Conservation (phyloP, 306 rosid species). For the Oxytropis ochrocephala region DNA sequence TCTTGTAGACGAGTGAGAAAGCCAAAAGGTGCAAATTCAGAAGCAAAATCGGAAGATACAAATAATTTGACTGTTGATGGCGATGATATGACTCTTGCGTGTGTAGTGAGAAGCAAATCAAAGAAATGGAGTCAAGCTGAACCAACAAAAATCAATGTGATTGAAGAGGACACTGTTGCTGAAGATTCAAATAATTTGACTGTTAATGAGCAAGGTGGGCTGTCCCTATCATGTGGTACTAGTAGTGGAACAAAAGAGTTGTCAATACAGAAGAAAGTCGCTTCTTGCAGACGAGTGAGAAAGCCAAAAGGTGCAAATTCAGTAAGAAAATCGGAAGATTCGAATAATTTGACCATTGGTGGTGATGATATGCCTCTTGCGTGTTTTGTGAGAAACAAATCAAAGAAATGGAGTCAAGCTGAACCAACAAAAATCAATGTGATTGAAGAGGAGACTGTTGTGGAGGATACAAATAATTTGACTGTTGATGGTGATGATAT, state of each 20-base stretch:
- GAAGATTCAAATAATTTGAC: not conserved
- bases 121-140: conserved; percentile 25
- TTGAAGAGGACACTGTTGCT: not conserved
- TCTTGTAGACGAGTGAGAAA: conserved; percentile 10
- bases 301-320: conserved; percentile 9
- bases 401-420: conserved; percentile 25
- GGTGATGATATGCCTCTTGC: conserved; percentile 25
- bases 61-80: not conserved
- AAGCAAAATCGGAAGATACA: not conserved
- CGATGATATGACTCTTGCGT: conserved; percentile 26
- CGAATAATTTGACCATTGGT: not conserved
- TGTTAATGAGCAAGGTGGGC: not conserved
- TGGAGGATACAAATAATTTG: not conserved
- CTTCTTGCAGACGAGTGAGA: conserved; percentile 5
- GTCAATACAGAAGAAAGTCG: not conserved
- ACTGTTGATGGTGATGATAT: conserved; percentile 3
- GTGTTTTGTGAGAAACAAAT: conserved; percentile 18
- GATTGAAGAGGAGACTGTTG: not conserved
- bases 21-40: conserved; percentile 1
- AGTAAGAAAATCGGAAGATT: not conserved
- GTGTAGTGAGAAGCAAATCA: conserved; percentile 18
- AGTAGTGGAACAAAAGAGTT: conserved; percentile 10
- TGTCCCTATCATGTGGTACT: not conserved
- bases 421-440: not conserved
- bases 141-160: not conserved